Base-by-base conservation (phyloP, 345 rosid species). In the Noccaea caerulescens region DNA sequence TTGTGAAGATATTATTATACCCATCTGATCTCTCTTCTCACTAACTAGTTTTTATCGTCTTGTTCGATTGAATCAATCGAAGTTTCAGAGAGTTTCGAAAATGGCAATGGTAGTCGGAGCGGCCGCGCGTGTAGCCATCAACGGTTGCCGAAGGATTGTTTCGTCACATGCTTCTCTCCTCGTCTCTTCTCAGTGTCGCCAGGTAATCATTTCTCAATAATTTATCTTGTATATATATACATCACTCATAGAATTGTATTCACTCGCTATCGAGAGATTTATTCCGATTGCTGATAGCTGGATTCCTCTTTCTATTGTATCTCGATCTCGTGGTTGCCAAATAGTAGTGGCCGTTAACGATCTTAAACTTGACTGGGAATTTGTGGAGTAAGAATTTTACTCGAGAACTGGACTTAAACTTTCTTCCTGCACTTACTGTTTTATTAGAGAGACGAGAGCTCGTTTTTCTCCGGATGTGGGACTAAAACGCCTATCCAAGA, bases 101-200 rank as follows among this genome's bases (percentile, higher is more conserved):
- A 1, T 30, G 50, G 50, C 10, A 11, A 76, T 76, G 80, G 68
- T 58, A 14, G 16, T 76, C 58, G 76, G 80, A 58, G 76, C 68
- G 6, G 76, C 76, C 12, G 72, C 80, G 62, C 80, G 76, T 45
- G 56, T 63, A 41, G 74, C 79, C n/a, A 76, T 63, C 60, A 38
- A 32, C 10, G 71, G 79, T 57, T 76, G 55, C 14, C 75, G 79
- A 18, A 69, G 56, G 33, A 38, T 69, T 27, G 55, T 65, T 20
- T 20, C 71, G 23, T 63, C 67, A 18, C 71, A 20, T 44, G 7
- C 67, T 57, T 50, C 79, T 27, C 14, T 63, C 39, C 8, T 41
- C 60, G 66, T 50, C 62, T 58, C 80, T 58, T 64, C 71, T 71
- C 80, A 76, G 63, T 64, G 57, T 45, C 68, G 80, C 36, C 72